phyloP scores from a whole-genome alignment of 257 asterid species.

The Buddleja alternifolia region DNA sequence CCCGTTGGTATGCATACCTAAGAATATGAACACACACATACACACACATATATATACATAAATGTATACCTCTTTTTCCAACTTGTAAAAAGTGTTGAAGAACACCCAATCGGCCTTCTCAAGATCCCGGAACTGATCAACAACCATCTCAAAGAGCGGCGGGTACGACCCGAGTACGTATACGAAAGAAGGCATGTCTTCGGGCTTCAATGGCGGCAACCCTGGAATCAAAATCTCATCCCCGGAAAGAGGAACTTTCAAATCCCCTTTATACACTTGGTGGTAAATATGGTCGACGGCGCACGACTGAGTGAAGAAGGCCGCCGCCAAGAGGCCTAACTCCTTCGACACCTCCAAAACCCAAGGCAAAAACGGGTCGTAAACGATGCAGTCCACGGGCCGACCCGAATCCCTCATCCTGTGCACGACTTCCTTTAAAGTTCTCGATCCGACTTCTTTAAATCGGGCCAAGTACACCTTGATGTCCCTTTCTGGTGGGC shows the following conservation, averaged over 20 bases:
- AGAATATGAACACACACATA: too few relatives aligned
- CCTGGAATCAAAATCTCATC: conserved; percentile 36
- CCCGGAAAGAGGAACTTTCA: conserved; percentile 32
- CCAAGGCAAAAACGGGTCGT: conserved; percentile 49
- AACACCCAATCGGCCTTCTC: conserved; percentile 23
- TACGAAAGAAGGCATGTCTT: conserved; percentile 27
- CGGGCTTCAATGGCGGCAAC: conserved; percentile 3
- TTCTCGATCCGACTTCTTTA: conserved; percentile 23
- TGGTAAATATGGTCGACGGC: conserved; percentile 44
- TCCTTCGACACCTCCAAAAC: conserved; percentile 39
- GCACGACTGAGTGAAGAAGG: conserved; percentile 57
- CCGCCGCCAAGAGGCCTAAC: conserved; percentile 35
- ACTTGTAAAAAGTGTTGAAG: conserved; percentile 17
- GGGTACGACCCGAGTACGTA: conserved; percentile 26
- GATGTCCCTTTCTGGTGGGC: neutral
- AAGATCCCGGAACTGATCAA: conserved; percentile 27
- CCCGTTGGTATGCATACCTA: too few relatives aligned
- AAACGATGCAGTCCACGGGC: conserved; percentile 43
- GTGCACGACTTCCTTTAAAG: conserved; percentile 16
- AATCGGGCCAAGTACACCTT: conserved; percentile 11
- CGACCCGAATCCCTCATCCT: conserved; percentile 33
- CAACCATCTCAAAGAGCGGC: conserved; percentile 18
- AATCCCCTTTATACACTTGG: conserved; percentile 29
- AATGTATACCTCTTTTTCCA: neutral
- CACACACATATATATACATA: too few relatives aligned